phyloP scores from a whole-genome alignment of 2,329 filamentous ascomycete species.

The Cordyceps fumosorosea region DNA sequence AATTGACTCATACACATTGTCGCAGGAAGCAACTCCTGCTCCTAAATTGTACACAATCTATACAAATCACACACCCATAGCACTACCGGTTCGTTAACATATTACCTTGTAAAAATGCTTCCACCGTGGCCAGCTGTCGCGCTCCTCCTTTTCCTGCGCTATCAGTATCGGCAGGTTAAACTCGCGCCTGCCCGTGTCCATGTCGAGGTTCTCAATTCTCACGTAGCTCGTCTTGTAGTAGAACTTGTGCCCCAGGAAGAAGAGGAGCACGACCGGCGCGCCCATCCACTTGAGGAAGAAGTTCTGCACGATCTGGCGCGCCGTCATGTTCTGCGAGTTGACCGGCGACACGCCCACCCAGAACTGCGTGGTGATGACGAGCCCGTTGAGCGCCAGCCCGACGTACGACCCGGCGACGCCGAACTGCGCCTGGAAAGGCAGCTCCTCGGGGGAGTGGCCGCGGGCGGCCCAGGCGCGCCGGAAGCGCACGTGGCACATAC shows the following conservation, averaged over 20 bases:
- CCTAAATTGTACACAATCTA: not conserved
- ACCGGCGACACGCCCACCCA: slow-evolving; percentile 72
- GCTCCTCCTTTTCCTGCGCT: slow-evolving; percentile 67
- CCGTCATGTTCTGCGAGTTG: slow-evolving; percentile 38
- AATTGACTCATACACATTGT: not conserved
- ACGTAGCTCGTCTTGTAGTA: slow-evolving; percentile 60
- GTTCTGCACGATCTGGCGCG: slow-evolving; percentile 41
- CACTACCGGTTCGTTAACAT: slow-evolving; percentile 38
- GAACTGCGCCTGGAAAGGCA: slow-evolving; percentile 68
- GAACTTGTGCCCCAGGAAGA: slow-evolving; percentile 66
- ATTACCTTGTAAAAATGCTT: slow-evolving; percentile 63
- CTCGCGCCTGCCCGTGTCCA: slow-evolving; percentile 71
- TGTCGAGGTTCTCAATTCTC: slow-evolving; percentile 63
- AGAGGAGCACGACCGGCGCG: slow-evolving; percentile 54
- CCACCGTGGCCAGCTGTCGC: slow-evolving; percentile 60
- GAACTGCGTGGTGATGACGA: slow-evolving; percentile 71
- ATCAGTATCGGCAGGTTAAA: slow-evolving; percentile 67
- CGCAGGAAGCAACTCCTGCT: too few species aligned
- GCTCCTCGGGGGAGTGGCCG: slow-evolving; percentile 59
- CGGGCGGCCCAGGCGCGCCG: slow-evolving; percentile 50
- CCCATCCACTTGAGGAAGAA: slow-evolving; percentile 65
- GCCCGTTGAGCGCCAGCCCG: slow-evolving; percentile 63
- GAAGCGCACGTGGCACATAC: slow-evolving; percentile 59
- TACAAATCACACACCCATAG: not conserved
- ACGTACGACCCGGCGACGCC: slow-evolving; percentile 70